phyloP scores from a whole-genome alignment of 2,329 filamentous ascomycete genomes.

The Teratosphaeria nubilosa region DNA sequence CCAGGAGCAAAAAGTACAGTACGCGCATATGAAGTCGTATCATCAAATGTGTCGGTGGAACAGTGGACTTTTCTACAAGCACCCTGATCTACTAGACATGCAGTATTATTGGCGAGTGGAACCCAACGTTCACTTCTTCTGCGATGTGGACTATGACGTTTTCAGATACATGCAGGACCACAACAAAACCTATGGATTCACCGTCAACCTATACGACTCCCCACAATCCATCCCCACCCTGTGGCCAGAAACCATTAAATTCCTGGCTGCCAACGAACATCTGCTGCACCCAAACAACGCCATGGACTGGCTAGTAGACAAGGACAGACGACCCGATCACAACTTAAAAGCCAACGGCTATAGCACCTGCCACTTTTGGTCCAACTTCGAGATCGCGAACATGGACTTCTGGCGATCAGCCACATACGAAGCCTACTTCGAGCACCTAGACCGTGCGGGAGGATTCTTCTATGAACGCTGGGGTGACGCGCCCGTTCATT shows the following conservation, averaged over 20 bases:
- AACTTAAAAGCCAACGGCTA: conserved; percentile 79
- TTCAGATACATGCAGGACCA: conserved; percentile 97
- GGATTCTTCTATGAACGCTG: conserved; percentile 98
- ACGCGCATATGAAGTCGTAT: conserved; percentile 79
- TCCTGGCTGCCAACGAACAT: conserved; percentile 66
- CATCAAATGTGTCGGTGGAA: conserved; percentile 99
- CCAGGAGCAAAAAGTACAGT: conserved; percentile 77
- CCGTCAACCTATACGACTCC: conserved; percentile 91
- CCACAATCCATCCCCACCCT: conserved; percentile 75
- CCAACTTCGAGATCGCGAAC: conserved; percentile 94
- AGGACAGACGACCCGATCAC: conserved; percentile 63
- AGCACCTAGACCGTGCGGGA: conserved; percentile 84
- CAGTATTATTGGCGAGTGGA: conserved; percentile 99
- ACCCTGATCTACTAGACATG: conserved; percentile 69
- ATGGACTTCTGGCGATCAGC: conserved; percentile 87
- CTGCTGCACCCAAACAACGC: conserved; percentile 78
- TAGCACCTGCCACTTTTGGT: conserved; percentile 98
- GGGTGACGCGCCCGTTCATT: conserved; percentile 96
- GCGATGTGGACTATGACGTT: conserved; percentile 95
- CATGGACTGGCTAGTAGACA: conserved; percentile 77
- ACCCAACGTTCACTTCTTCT: conserved; percentile 98
- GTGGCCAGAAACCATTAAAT: conserved; percentile 94
- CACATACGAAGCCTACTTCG: conserved; percentile 89
- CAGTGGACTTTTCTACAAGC: conserved; percentile 94
- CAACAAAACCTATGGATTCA: conserved; percentile 99